A percentile compares a stretch with the other conserved stretches of the same genome.
phyloP scores from a whole-genome alignment of 257 asterid genomes.

The Voacanga thouarsii region DNA sequence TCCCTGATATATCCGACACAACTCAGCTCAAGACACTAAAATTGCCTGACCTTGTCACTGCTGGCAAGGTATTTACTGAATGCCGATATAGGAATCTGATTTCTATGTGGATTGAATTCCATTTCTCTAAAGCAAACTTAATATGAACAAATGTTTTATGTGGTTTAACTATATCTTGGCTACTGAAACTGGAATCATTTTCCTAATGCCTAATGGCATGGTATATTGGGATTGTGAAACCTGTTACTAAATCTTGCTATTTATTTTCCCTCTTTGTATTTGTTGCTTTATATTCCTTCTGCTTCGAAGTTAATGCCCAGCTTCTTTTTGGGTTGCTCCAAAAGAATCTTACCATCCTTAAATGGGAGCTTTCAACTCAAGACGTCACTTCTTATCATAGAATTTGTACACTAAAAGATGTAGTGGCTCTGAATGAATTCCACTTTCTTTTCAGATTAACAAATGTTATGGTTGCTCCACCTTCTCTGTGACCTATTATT shows the following conservation, averaged over 20 bases:
- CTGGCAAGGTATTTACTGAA: conserved; percentile 59
- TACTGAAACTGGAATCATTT: background rate
- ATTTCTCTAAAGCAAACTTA: background rate
- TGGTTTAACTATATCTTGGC: background rate
- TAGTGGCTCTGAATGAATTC: background rate
- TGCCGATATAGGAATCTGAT: background rate
- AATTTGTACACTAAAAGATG: background rate
- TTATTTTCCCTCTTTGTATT: background rate
- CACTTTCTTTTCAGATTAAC: background rate
- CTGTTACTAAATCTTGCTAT: background rate
- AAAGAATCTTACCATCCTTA: background rate
- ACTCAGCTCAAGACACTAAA: conserved; percentile 76
- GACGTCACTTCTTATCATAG: background rate
- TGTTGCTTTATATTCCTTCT: background rate
- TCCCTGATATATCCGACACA: conserved; percentile 76
- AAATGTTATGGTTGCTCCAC: background rate
- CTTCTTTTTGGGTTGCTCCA: background rate
- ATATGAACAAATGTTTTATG: background rate
- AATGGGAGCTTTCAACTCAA: background rate
- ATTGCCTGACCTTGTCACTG: conserved; percentile 80
- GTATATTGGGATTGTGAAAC: background rate
- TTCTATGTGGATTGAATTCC: background rate
- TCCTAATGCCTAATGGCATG: background rate
- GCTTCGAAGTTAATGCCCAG: background rate
- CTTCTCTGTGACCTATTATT: background rate